Percentiles rank a stretch among this genome's conserved stretches.
These are phyloP conservation scores for Penicillium sp. DNA, from an alignment of 2,329 filamentous ascomycete genomes.

Conservation along the genomic window DNA sequence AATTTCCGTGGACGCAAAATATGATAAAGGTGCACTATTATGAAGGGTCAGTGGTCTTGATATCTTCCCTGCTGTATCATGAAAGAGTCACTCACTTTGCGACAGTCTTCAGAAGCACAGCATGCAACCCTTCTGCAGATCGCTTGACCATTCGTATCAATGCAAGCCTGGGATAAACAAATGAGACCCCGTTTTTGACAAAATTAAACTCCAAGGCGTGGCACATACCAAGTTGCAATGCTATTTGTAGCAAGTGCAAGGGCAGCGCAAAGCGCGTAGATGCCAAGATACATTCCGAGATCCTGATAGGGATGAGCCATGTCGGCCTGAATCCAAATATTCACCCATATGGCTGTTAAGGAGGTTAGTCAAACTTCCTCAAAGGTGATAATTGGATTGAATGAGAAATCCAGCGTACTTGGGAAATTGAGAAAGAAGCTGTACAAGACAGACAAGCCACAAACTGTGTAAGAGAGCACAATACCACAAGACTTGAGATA, in stretches of 20 bases:
- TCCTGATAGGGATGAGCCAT: background rate
- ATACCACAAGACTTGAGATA: too few relatives aligned
- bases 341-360: background rate
- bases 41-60: background rate
- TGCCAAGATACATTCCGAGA: background rate
- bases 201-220: background rate
- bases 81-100: background rate
- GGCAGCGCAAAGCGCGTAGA: background rate
- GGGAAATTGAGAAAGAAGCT: background rate
- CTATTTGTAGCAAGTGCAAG: background rate
- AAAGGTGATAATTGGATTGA: background rate
- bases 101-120: background rate
- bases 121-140: background rate
- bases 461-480: too few relatives aligned
- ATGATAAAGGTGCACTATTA: background rate
- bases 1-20: background rate
- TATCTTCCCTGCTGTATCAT: too few relatives aligned
- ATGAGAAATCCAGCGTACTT: background rate
- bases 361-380: background rate
- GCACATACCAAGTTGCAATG: background rate
- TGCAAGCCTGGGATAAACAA: background rate
- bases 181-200: too few relatives aligned
- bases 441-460: too few relatives aligned
- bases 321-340: background rate
- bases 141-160: constrained; percentile 1